Evolutionary conservation across 83 land plant species (phyloP).

Genomic region (Picea mariana): DNA sequence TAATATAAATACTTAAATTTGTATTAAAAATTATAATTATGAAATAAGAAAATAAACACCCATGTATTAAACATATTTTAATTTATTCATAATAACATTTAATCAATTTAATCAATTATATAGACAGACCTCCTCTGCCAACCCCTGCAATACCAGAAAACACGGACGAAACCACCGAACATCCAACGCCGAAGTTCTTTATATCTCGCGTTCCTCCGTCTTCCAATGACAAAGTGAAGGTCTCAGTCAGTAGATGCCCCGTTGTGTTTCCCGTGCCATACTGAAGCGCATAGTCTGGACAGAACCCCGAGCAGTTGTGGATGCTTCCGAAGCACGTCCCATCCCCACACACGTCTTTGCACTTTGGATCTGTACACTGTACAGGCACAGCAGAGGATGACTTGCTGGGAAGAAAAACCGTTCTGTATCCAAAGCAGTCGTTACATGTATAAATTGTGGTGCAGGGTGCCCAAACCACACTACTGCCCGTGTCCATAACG

Average conservation of each 20-base stretch:
- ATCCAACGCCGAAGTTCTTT: constrained; percentile 42
- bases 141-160: constrained; percentile 53
- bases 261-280: constrained; percentile 59
- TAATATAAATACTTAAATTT: too few relatives aligned
- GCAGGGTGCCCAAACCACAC: too few relatives aligned
- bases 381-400: too few relatives aligned
- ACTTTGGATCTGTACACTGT: too few relatives aligned
- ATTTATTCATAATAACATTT: too few relatives aligned
- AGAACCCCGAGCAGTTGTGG: neutral
- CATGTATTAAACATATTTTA: too few relatives aligned
- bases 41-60: too few relatives aligned
- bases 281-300: constrained; percentile 45
- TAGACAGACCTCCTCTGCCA: constrained; percentile 53
- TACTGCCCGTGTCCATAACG: too few relatives aligned
- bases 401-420: too few relatives aligned
- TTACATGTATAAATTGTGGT: constrained; percentile 37
- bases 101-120: constrained; percentile 22
- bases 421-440: constrained; percentile 25
- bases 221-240: constrained; percentile 17
- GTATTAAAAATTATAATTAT: too few relatives aligned
- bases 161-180: constrained; percentile 49
- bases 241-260: constrained; percentile 43
- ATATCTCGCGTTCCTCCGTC: neutral
- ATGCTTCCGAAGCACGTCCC: too few relatives aligned
- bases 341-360: too few relatives aligned